These are phyloP conservation scores for Kluyveromyces marxianus DNA, from an alignment of 1,139 yeast species.

Conservation along the genomic window DNA sequence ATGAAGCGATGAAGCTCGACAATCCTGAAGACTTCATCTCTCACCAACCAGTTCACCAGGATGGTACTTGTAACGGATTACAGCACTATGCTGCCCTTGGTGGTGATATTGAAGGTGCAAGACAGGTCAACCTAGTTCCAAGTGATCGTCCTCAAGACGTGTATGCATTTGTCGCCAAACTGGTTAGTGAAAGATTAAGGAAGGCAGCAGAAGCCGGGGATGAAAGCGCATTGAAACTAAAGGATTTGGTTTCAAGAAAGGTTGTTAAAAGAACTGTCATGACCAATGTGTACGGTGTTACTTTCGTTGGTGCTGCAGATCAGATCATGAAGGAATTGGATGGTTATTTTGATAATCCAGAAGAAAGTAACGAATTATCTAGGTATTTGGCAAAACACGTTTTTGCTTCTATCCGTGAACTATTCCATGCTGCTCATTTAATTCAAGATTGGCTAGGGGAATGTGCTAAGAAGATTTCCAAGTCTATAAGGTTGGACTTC, in stretches of 20 bases:
- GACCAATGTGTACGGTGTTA: constrained; percentile 98
- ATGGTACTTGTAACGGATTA: constrained; percentile 95
- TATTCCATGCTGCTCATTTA: constrained; percentile 86
- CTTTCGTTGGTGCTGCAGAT: constrained; percentile 85
- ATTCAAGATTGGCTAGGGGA: constrained; percentile 96
- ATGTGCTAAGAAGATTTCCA: constrained; percentile 73
- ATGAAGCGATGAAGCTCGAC: constrained; percentile 58
- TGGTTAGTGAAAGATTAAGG: constrained; percentile 54
- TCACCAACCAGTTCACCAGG: constrained; percentile 90
- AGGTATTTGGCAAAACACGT: constrained; percentile 71
- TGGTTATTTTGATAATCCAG: constrained; percentile 37
- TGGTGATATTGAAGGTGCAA: constrained; percentile 92
- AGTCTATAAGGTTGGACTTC: constrained; percentile 64
- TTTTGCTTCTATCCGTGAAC: constrained; percentile 73
- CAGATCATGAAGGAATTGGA: constrained; percentile 69
- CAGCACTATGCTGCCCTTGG: constrained; percentile 98
- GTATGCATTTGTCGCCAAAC: constrained; percentile 70
- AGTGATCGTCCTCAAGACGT: constrained; percentile 87
- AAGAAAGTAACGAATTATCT: constrained; percentile 36
- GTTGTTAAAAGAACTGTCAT: constrained; percentile 95
- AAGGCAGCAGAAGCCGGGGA: constrained; percentile 53
- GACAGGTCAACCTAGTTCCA: constrained; percentile 81
- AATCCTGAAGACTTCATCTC: constrained; percentile 73
- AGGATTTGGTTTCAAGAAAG: constrained; percentile 69
- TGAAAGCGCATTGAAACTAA: constrained; percentile 32